phyloP scores from a whole-genome alignment of 2,329 filamentous ascomycete genomes.

The Colletotrichum sp. region DNA sequence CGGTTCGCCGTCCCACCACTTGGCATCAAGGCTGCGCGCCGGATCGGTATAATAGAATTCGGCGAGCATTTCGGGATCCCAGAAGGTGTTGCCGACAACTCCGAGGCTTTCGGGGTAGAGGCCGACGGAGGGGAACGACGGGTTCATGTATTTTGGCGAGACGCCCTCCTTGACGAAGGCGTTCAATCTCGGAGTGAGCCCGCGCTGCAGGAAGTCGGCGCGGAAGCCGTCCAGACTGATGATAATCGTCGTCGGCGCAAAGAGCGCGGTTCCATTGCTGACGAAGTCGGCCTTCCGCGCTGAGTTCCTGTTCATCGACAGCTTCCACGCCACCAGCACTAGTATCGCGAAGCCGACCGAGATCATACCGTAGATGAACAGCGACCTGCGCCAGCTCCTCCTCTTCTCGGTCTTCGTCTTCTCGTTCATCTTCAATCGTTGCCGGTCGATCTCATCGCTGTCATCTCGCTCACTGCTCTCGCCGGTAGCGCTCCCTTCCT shows the following conservation, averaged over 20 bases:
- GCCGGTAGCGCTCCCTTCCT: slow-evolving; percentile 68
- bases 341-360: slow-evolving; percentile 61
- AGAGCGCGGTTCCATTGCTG: slow-evolving; percentile 87
- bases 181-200: slow-evolving; percentile 82
- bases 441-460: slow-evolving; percentile 63
- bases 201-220: slow-evolving; percentile 87
- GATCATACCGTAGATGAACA: slow-evolving; percentile 57
- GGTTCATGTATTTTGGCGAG: slow-evolving; percentile 90
- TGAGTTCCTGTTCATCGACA: slow-evolving; percentile 53
- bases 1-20: slow-evolving; percentile 96
- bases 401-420: slow-evolving; percentile 53
- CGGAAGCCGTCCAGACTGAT: slow-evolving; percentile 96
- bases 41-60: slow-evolving; percentile 91
- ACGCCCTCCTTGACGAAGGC: slow-evolving; percentile 82
- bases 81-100: slow-evolving; percentile 93
- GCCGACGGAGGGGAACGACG: slow-evolving; percentile 93
- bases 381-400: slow-evolving; percentile 59
- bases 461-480: slow-evolving; percentile 66
- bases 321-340: slow-evolving; percentile 62
- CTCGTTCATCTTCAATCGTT: slow-evolving; percentile 52
- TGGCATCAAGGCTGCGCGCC: slow-evolving; percentile 74
- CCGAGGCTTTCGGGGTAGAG: slow-evolving; percentile 93
- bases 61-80: slow-evolving; percentile 77
- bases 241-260: slow-evolving; percentile 89
- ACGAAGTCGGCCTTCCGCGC: slow-evolving; percentile 40